A percentile compares a stretch with the other conserved stretches of the same genome.
These are phyloP conservation scores for Epichloe coenophiala DNA, from an alignment of 2,329 filamentous ascomycete genomes.

Conservation along the genomic window DNA sequence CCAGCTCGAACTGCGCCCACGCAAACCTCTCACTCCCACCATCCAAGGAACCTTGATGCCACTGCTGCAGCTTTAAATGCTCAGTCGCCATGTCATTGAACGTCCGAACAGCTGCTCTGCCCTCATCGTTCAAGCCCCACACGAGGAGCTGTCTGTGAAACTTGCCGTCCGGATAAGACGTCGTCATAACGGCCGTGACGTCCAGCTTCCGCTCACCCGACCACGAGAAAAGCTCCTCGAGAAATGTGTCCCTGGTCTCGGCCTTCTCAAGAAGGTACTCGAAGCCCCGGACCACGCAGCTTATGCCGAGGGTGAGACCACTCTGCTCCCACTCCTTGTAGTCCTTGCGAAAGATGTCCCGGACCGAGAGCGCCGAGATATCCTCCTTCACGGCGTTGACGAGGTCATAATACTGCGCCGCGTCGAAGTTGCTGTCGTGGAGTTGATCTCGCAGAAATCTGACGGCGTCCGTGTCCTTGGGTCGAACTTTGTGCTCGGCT, in stretches of 20 bases:
- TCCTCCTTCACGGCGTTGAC: conserved; percentile 55
- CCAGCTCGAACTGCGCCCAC: conserved; percentile 53
- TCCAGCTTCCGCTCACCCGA: conserved; percentile 44
- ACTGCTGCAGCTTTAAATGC: conserved; percentile 42
- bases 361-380: conserved; percentile 43
- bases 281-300: conserved; percentile 50
- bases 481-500: conserved; percentile 49
- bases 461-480: conserved; percentile 44
- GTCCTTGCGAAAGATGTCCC: conserved; percentile 65
- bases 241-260: conserved; percentile 29
- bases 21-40: conserved; percentile 36
- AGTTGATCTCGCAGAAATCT: conserved; percentile 41
- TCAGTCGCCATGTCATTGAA: conserved; percentile 36
- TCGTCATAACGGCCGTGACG: conserved; percentile 56
- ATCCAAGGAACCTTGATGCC: conserved; percentile 36
- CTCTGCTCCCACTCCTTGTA: conserved; percentile 66
- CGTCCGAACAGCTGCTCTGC: conserved; percentile 32
- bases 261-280: conserved; percentile 44
- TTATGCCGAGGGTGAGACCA: conserved; percentile 48
- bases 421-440: conserved; percentile 31
- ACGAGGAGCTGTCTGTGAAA: conserved; percentile 57
- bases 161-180: conserved; percentile 35
- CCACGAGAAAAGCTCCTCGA: conserved; percentile 37
- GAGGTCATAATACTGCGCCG: conserved; percentile 41
- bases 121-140: conserved; percentile 42